Evolutionary conservation across 208 protist species (phyloP), one percentile per base, ranked within the genome.

Genomic region (Trichomonas gallinae): DNA sequence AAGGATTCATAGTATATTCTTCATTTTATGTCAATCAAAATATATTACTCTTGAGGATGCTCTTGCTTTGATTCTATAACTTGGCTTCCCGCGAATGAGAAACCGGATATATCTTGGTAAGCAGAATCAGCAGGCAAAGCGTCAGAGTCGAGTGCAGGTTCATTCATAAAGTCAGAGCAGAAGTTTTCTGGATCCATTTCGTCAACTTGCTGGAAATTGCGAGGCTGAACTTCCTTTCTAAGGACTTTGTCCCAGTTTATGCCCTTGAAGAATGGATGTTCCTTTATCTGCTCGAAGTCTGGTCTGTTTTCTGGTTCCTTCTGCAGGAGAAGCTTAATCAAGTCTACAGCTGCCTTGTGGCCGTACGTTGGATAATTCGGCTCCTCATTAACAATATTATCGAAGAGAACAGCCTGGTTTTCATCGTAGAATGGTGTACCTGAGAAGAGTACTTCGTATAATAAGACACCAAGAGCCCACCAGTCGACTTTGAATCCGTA

Each of bases 381-480:
- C 51, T 93, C 87, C 31, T 51, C 13, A 51, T 93, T 48, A 40
- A 93, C 11, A 40, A 93, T 93, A 38, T 93, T 93, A 9, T 93
- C 87, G 46, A 93, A 93, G 40, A 93, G n/a, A 34, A 51, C 44
- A 8, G 40, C 45, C 51, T 93, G 87, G 38, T 93, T 93, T 26
- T 93, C 87, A 51, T 93, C 87, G 26, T 93, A 93, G 34, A 93
- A 93, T 38, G 87, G 87, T 38, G 87, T 93, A 17, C n/a, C 44
- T 38, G 42, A 10, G 44, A 42, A 51, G 1, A 93, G 13, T 17
- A 93, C 46, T 38, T 93, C 87, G 38, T 93, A 93, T 10, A 51
- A 26, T 2, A 93, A 44, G 4, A 93, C 45, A 2, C 87, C 87
- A 8, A 93, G 3, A 38, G 87, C 40, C 87, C 87, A 93, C 87